Percentiles rank a stretch among this genome's conserved stretches.
phyloP scores from a whole-genome alignment of 139 green algal genomes.

The Prasinococcaceae sp. region DNA sequence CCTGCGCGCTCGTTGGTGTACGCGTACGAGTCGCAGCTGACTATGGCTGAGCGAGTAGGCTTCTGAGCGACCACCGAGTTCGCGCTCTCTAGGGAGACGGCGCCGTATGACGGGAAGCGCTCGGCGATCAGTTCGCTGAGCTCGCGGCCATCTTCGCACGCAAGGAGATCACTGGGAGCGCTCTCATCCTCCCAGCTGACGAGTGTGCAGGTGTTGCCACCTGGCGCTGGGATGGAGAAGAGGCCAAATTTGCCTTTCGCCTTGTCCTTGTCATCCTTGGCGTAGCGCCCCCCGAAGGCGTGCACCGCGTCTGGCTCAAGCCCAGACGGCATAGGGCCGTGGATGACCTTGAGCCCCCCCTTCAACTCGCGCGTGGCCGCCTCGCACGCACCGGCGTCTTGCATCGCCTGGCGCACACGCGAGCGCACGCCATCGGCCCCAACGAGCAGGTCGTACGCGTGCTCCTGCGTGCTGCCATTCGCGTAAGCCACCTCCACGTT shows the following conservation, averaged over 20 bases:
- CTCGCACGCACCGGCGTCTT: neutral
- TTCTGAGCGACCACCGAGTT: no score
- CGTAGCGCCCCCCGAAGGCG: no score
- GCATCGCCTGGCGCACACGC: neutral
- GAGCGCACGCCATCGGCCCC: slow-evolving; percentile 1
- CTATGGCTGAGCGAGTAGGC: neutral
- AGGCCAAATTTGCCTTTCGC: neutral
- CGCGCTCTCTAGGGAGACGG: no score
- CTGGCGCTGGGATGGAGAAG: neutral
- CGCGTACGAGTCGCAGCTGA: neutral
- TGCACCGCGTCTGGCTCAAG: no score
- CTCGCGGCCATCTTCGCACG: neutral
- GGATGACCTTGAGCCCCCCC: neutral
- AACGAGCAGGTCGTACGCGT: slow-evolving; percentile 3
- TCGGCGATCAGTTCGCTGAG: no score
- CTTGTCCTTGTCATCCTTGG: neutral
- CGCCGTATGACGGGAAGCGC: no score
- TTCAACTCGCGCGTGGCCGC: neutral
- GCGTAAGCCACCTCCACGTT: no score
- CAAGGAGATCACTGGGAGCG: neutral
- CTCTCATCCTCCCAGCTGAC: neutral
- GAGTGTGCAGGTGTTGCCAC: neutral
- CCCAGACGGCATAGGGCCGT: neutral
- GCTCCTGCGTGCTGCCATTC: neutral
- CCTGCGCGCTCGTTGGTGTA: neutral